Conservation (phyloP, 1,284 basidiomycete species). For the Apiotrichum akiyoshidainum region DNA sequence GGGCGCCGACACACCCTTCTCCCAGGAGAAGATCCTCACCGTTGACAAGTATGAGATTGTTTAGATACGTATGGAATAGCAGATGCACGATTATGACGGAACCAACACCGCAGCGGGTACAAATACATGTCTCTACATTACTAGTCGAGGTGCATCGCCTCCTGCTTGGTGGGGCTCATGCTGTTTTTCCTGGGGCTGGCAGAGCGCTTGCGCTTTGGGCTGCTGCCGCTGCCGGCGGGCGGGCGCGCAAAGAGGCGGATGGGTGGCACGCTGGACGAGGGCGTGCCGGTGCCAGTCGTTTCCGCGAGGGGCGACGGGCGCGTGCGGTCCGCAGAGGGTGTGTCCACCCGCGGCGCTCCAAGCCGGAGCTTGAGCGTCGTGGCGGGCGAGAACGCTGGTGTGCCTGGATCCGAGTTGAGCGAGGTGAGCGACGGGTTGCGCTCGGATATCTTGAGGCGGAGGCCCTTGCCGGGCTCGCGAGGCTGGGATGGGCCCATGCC, state of each 20-base stretch:
- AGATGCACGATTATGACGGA: slow-evolving; percentile 5
- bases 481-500: slow-evolving; percentile 32
- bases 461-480: slow-evolving; percentile 19
- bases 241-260: neutral
- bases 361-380: slow-evolving; percentile 15
- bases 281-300: neutral
- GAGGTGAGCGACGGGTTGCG: neutral
- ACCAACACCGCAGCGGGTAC: neutral
- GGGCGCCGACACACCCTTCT: slow-evolving; percentile 65
- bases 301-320: neutral
- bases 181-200: slow-evolving; percentile 7
- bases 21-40: slow-evolving; percentile 69
- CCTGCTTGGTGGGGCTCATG: slow-evolving; percentile 15
- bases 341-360: slow-evolving; percentile 4
- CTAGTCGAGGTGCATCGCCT: slow-evolving; percentile 11
- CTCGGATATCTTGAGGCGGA: slow-evolving; percentile 17
- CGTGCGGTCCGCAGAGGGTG: neutral
- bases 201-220: neutral
- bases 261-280: neutral
- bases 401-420: neutral
- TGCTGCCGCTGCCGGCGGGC: neutral
- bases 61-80: slow-evolving; percentile 27
- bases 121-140: neutral
- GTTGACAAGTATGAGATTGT: slow-evolving; percentile 65
- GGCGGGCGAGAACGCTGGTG: slow-evolving; percentile 7